phyloP scores from a whole-genome alignment of 345 rosid genomes.

The Salix exigua region DNA sequence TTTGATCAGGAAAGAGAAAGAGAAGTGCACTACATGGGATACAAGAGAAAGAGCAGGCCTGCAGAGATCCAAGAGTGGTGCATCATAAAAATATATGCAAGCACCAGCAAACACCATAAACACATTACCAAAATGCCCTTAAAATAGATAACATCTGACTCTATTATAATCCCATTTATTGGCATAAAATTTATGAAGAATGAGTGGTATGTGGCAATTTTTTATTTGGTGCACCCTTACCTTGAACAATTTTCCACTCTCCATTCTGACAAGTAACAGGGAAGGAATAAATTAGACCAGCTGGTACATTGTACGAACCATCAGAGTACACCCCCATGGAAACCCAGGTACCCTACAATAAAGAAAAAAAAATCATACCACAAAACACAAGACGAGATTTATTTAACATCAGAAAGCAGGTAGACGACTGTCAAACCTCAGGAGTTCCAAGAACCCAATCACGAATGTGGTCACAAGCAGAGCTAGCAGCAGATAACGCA shows the following conservation, averaged over 20 bases:
- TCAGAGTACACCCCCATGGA: constrained; percentile 99
- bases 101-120: not conserved
- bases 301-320: constrained; percentile 91
- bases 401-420: not conserved
- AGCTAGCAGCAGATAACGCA: constrained; percentile 97
- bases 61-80: not conserved
- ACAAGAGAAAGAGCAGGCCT: not conserved
- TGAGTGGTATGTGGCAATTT: not conserved
- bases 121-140: not conserved
- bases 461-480: constrained; percentile 97
- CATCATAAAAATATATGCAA: not conserved
- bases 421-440: constrained; percentile 45
- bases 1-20: not conserved
- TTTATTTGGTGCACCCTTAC: constrained; percentile 31
- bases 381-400: not conserved
- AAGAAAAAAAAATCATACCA: not conserved
- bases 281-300: constrained; percentile 95
- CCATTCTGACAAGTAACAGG: constrained; percentile 85
- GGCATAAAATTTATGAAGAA: not conserved
- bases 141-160: not conserved
- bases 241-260: constrained; percentile 92
- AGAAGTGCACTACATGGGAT: not conserved
- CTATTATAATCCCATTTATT: not conserved
- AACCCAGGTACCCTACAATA: constrained; percentile 80
- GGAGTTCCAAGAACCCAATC: constrained; percentile 99